phyloP scores from a whole-genome alignment of 2,329 filamentous ascomycete genomes.

The Pseudogymnoascus sp. region DNA sequence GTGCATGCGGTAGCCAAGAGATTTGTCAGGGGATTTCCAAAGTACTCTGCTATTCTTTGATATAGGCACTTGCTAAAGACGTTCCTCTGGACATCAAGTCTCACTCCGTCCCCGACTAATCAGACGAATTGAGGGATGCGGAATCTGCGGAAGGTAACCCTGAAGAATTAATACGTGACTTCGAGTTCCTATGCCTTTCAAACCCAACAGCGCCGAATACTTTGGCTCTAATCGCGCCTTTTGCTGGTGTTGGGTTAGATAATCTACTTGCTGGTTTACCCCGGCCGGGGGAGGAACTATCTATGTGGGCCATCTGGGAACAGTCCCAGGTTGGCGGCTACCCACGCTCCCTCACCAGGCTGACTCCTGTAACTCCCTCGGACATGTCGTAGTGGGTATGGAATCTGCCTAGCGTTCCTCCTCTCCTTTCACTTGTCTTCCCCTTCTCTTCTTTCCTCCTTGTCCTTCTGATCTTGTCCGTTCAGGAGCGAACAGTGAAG shows the following conservation, averaged over 20 bases:
- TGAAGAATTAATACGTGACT: background rate
- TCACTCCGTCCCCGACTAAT: background rate
- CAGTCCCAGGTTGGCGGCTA: background rate
- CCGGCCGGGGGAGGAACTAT: background rate
- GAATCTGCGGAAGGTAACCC: background rate
- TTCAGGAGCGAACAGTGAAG: slow-evolving; percentile 4
- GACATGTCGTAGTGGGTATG: background rate
- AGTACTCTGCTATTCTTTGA: background rate
- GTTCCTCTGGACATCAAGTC: background rate
- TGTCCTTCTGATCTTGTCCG: background rate
- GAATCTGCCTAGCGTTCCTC: background rate
- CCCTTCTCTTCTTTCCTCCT: background rate
- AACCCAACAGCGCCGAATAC: background rate
- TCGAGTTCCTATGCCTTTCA: background rate
- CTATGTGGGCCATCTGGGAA: background rate
- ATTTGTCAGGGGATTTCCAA: background rate
- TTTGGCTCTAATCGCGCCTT: background rate
- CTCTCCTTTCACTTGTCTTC: background rate
- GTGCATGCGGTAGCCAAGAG: background rate
- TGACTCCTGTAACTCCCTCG: background rate
- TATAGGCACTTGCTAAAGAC: background rate
- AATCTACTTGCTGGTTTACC: background rate
- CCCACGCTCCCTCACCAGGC: background rate
- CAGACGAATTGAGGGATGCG: background rate
- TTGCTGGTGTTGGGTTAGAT: background rate